Evolutionary conservation across 768 basidiomycete genomes (phyloP).

Genomic region (Calocybe indica): DNA sequence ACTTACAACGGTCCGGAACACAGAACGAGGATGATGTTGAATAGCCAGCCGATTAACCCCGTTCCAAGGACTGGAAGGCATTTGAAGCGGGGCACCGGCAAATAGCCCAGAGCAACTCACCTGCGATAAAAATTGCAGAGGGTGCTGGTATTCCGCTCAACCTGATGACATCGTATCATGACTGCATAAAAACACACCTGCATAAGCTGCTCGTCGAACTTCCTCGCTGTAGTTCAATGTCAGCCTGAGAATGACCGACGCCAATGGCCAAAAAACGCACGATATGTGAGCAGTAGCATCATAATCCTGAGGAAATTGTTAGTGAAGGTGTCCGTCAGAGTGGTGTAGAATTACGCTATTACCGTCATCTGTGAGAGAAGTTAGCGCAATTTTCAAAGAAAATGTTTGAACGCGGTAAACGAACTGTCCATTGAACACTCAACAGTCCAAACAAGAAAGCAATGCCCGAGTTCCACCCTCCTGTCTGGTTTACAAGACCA

Average conservation of each 20-base stretch:
- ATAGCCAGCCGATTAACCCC: conserved; percentile 75
- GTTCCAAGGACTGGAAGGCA: conserved; percentile 55
- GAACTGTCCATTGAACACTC: conserved; percentile 83
- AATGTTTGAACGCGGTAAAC: conserved; percentile 16
- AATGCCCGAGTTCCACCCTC: conserved; percentile 73
- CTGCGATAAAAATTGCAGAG: conserved; percentile 23
- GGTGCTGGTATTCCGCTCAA: conserved; percentile 9
- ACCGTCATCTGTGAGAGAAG: conserved; percentile 48
- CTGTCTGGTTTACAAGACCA: conserved; percentile 75
- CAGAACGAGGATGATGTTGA: conserved; percentile 83
- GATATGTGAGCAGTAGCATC: conserved; percentile 81
- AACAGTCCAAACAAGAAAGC: conserved; percentile 82
- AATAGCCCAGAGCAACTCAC: conserved; percentile 1
- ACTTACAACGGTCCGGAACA: conserved; percentile 73
- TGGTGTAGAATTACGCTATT: conserved; percentile 11
- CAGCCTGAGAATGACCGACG: conserved; percentile 2
- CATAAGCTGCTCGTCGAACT: conserved; percentile 74
- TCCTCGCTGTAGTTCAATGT: conserved; percentile 49
- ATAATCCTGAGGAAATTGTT: conserved; percentile 46
- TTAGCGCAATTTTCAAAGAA: conserved; percentile 4
- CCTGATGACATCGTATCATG: no score
- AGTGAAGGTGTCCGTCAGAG: conserved; percentile 3
- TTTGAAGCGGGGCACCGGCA: not conserved
- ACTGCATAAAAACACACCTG: conserved; percentile 33
- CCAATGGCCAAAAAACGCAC: conserved; percentile 33